A percentile compares a stretch with the other conserved stretches of the same genome.
These are phyloP conservation scores for Pseudogymnoascus sp. DNA, from an alignment of 2,329 filamentous ascomycete species.

Conservation along the genomic window DNA sequence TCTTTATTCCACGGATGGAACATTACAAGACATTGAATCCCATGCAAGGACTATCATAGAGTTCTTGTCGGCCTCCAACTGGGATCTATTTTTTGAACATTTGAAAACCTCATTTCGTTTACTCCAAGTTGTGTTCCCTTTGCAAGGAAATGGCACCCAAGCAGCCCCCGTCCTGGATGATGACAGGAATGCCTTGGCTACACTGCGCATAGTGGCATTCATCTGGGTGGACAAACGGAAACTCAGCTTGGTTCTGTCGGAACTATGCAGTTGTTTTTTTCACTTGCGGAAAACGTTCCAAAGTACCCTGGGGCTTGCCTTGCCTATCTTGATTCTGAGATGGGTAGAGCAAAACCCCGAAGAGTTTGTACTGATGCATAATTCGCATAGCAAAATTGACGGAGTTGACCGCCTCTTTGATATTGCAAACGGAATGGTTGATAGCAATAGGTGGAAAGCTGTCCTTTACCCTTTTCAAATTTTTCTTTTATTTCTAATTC, in stretches of 20 bases:
- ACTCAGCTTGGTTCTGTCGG: constrained; percentile 54
- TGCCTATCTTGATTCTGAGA: constrained; percentile 55
- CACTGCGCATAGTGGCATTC: constrained; percentile 52
- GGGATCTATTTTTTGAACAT: constrained; percentile 53
- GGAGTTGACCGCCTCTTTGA: constrained; percentile 62
- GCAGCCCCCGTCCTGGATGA: constrained; percentile 22
- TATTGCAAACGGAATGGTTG: constrained; percentile 56
- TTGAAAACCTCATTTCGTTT: constrained; percentile 37
- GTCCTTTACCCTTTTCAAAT: constrained; percentile 57
- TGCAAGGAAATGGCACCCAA: constrained; percentile 19
- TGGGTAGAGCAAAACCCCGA: constrained; percentile 60
- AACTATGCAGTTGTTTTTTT: constrained; percentile 59
- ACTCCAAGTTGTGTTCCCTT: constrained; percentile 23
- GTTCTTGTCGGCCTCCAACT: constrained; percentile 58
- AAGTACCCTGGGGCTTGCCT: constrained; percentile 53
- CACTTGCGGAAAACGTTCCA: constrained; percentile 59
- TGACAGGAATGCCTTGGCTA: constrained; percentile 39
- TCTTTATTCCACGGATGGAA: constrained; percentile 18
- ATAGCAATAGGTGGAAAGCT: constrained; percentile 48
- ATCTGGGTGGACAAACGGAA: constrained; percentile 59
- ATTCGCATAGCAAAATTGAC: constrained; percentile 53
- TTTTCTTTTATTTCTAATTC: constrained; percentile 54
- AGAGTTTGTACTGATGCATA: constrained; percentile 59
- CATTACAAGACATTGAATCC: constrained; percentile 41
- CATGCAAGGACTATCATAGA: constrained; percentile 52